These are phyloP conservation scores for Zymoseptoria pseudotritici DNA, from an alignment of 2,329 filamentous ascomycete species.

Conservation along the genomic window DNA sequence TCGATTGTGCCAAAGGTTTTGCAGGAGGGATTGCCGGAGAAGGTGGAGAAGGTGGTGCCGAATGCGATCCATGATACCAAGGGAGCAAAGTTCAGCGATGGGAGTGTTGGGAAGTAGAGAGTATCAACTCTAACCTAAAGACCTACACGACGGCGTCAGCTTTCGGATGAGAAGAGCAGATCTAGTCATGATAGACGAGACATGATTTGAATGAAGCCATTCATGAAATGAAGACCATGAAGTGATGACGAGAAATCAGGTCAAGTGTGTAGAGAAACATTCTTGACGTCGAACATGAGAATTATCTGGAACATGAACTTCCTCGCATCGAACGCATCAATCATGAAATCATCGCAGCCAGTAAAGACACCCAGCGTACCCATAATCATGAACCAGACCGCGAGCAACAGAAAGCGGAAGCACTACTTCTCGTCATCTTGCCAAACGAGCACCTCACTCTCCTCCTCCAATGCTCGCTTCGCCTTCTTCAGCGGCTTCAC, in stretches of 20 bases:
- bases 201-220: neutral
- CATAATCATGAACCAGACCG: neutral
- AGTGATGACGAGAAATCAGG: neutral
- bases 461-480: neutral
- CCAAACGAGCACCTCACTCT: conserved; percentile 23
- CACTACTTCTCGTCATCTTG: conserved; percentile 14
- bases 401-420: neutral
- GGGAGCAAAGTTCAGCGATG: conserved; percentile 20
- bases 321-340: neutral
- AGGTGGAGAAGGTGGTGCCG: conserved; percentile 37
- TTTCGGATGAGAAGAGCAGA: too few species aligned
- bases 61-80: conserved; percentile 37
- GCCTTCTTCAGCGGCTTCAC: conserved; percentile 6
- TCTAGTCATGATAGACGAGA: neutral
- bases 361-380: neutral
- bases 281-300: neutral
- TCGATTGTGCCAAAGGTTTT: conserved; percentile 38
- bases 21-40: conserved; percentile 40
- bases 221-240: too few species aligned
- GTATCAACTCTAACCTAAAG: too few species aligned
- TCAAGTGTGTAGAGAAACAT: neutral
- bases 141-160: too few species aligned
- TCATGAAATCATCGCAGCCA: neutral
- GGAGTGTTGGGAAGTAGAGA: conserved; percentile 14
- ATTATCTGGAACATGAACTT: neutral